phyloP scores from a whole-genome alignment of 1,284 basidiomycete species.

The Blastosporella zonata region DNA sequence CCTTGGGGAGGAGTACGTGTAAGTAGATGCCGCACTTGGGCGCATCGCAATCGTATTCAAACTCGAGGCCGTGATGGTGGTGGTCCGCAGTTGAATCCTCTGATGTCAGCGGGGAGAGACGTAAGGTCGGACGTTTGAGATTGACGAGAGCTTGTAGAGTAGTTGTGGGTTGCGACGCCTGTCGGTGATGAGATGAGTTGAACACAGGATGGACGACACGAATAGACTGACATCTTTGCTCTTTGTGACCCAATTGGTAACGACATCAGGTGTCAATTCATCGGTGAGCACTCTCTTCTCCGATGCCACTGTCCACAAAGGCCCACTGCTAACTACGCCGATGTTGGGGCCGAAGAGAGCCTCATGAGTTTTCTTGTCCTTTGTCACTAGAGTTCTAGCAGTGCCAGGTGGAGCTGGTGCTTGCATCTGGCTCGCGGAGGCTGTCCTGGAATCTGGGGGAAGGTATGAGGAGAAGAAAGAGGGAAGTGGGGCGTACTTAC shows the following conservation, averaged over 20 bases:
- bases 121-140: slow-evolving; percentile 81
- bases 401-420: slow-evolving; percentile 45
- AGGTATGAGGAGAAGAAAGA: slow-evolving; percentile 34
- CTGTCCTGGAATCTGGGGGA: slow-evolving; percentile 32
- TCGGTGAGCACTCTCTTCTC: slow-evolving; percentile 50
- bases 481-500: slow-evolving; percentile 25
- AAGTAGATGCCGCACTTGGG: slow-evolving; percentile 78
- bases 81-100: slow-evolving; percentile 41
- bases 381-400: slow-evolving; percentile 38
- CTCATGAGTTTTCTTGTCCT: slow-evolving; percentile 42
- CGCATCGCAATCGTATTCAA: slow-evolving; percentile 86
- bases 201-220: not conserved
- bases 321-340: slow-evolving; percentile 53
- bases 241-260: slow-evolving; percentile 79
- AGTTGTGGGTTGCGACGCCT: slow-evolving; percentile 81
- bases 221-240: slow-evolving; percentile 69
- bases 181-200: slow-evolving; percentile 5
- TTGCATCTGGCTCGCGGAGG: not conserved
- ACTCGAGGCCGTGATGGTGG: slow-evolving; percentile 74
- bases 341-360: slow-evolving; percentile 72
- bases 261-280: slow-evolving; percentile 72
- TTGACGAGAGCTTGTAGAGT: slow-evolving; percentile 90
- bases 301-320: slow-evolving; percentile 45
- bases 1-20: slow-evolving; percentile 63
- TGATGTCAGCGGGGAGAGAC: slow-evolving; percentile 59